Conservation (phyloP, 2,329 filamentous ascomycete genomes). For the Calonectria crousiana region DNA sequence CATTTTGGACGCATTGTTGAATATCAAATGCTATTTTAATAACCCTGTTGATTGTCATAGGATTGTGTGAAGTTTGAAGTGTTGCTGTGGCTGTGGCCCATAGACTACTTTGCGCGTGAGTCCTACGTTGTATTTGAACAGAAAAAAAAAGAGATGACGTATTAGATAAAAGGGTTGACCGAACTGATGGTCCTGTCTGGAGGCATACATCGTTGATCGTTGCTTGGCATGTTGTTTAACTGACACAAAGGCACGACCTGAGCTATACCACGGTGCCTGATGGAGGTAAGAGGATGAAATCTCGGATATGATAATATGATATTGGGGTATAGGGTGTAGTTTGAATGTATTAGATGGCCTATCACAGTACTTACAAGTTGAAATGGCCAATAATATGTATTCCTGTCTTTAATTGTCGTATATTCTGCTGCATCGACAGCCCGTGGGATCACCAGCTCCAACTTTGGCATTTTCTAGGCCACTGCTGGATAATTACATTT, state of each 20-base stretch:
- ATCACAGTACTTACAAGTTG: not conserved
- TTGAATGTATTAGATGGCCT: not conserved
- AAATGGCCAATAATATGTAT: not conserved
- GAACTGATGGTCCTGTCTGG: not conserved
- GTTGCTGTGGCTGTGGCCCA: not conserved
- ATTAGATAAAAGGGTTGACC: not conserved
- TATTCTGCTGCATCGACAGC: not conserved
- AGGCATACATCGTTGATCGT: not conserved
- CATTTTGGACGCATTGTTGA: not conserved
- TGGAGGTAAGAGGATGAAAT: not conserved
- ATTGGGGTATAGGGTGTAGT: not conserved
- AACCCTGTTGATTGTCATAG: not conserved
- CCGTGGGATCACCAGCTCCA: not conserved
- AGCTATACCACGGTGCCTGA: not conserved
- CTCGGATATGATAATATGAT: not conserved
- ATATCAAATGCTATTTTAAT: not conserved
- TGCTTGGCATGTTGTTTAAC: not conserved
- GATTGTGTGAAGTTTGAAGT: not conserved
- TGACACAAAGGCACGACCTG: not conserved
- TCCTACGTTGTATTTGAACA: not conserved
- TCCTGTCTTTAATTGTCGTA: not conserved
- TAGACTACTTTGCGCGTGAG: not conserved
- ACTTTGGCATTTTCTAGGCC: not conserved
- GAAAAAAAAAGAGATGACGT: not conserved
- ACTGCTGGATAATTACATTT: not conserved